phyloP scores from a whole-genome alignment of 345 rosid species.

The Fremontodendron californicum region DNA sequence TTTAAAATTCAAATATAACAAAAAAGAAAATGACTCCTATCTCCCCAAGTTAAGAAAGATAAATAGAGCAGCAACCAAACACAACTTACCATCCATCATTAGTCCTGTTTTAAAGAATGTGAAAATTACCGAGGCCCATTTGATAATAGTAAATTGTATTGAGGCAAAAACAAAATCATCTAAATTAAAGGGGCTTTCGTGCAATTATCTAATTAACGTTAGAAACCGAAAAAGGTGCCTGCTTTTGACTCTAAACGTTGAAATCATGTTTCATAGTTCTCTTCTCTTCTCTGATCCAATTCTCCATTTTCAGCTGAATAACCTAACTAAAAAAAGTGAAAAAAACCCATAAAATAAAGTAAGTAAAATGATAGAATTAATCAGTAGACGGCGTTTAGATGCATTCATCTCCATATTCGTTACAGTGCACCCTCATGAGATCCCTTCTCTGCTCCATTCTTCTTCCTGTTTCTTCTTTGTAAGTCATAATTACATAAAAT shows the following conservation, averaged over 20 bases:
- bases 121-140: background rate
- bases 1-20: no score
- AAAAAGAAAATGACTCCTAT: no score
- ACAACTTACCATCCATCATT: background rate
- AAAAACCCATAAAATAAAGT: no score
- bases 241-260: constrained; percentile 4
- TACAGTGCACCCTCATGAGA: constrained; percentile 74
- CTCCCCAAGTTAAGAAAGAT: no score
- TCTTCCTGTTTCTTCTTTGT: constrained; percentile 91
- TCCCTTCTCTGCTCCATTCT: constrained; percentile 66
- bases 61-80: no score
- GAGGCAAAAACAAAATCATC: background rate
- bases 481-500: constrained; percentile 12
- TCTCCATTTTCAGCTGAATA: background rate
- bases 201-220: background rate
- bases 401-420: constrained; percentile 59
- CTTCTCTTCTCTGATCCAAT: background rate
- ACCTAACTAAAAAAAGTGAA: background rate
- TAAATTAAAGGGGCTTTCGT: background rate
- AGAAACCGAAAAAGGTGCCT: background rate
- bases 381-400: constrained; percentile 41
- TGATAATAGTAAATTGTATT: background rate
- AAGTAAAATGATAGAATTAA: constrained; percentile 15
- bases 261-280: background rate
- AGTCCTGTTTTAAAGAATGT: background rate